A percentile compares a stretch with the other conserved stretches of the same genome.
These are phyloP conservation scores for Aspergillus versicolor DNA, from an alignment of 2,329 filamentous ascomycete species.

Conservation along the genomic window DNA sequence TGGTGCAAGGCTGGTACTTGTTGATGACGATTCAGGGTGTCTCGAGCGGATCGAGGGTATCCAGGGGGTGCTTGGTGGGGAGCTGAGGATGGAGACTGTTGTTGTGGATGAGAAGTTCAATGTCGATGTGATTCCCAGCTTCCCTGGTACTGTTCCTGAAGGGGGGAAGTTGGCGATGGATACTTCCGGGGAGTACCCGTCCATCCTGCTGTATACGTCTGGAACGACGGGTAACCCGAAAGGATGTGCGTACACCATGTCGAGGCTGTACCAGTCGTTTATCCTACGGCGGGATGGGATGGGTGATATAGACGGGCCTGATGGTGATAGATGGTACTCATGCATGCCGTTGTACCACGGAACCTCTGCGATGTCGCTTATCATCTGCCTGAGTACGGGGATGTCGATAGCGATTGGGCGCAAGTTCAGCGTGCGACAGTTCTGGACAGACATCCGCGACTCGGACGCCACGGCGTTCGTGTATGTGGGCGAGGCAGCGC, in stretches of 20 bases:
- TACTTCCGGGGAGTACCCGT: constrained; percentile 55
- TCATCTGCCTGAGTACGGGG: constrained; percentile 56
- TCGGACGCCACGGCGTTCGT: constrained; percentile 68
- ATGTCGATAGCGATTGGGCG: constrained; percentile 42
- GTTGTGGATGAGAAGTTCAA: constrained; percentile 52
- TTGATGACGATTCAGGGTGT: constrained; percentile 58
- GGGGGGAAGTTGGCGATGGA: constrained; percentile 49
- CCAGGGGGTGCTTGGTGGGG: constrained; percentile 48
- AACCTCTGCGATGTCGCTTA: constrained; percentile 63
- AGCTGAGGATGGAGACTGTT: constrained; percentile 59
- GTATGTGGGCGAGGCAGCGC: constrained; percentile 75
- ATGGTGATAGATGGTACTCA: constrained; percentile 66
- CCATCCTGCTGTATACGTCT: constrained; percentile 70
- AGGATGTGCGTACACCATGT: constrained; percentile 61
- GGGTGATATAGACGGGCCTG: constrained; percentile 27
- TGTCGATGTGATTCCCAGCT: constrained; percentile 41
- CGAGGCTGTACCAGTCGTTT: constrained; percentile 44
- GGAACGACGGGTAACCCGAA: constrained; percentile 77
- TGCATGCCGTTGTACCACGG: constrained; percentile 79
- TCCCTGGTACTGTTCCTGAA: constrained; percentile 54
- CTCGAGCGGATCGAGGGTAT: constrained; percentile 57
- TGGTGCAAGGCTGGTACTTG: constrained; percentile 56
- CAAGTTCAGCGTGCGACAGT: constrained; percentile 64
- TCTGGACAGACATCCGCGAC: constrained; percentile 71
- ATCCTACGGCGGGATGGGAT: constrained; percentile 34